These are phyloP conservation scores for Exophiala aquamarina DNA, from an alignment of 2,329 filamentous ascomycete species.

Conservation along the genomic window DNA sequence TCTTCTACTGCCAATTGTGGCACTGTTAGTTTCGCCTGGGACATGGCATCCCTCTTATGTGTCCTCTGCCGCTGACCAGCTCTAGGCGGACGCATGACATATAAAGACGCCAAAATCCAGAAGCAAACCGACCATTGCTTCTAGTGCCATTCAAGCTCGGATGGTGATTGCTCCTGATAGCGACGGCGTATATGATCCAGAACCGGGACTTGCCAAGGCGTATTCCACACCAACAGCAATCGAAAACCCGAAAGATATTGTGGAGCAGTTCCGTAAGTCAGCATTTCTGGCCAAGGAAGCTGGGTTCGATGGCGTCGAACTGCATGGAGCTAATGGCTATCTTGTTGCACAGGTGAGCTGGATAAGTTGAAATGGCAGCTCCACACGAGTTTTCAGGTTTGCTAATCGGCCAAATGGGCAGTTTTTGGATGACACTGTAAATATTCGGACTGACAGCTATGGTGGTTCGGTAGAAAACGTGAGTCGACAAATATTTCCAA, in stretches of 20 bases:
- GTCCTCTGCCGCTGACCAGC: neutral
- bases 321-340: slow-evolving; percentile 40
- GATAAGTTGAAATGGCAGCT: no score
- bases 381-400: no score
- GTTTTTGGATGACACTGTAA: slow-evolving; percentile 47
- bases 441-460: slow-evolving; percentile 50
- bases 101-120: slow-evolving; percentile 5
- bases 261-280: slow-evolving; percentile 21
- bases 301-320: slow-evolving; percentile 55
- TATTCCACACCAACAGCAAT: slow-evolving; percentile 2
- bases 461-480: slow-evolving; percentile 38
- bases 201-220: slow-evolving; percentile 1
- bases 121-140: slow-evolving; percentile 1
- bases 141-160: slow-evolving; percentile 6
- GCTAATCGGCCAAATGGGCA: slow-evolving; percentile 37
- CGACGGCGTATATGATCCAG: slow-evolving; percentile 3
- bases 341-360: slow-evolving; percentile 1
- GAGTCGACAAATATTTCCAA: neutral
- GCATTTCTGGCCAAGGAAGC: slow-evolving; percentile 54
- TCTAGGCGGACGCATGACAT: slow-evolving; percentile 5
- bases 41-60: no score
- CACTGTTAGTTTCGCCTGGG: slow-evolving; percentile 1
- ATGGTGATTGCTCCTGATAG: slow-evolving; percentile 5
- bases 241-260: neutral
- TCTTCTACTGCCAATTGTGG: slow-evolving; percentile 8